Base-by-base conservation (phyloP, 306 rosid genomes). In the Potentilla sterilis region DNA sequence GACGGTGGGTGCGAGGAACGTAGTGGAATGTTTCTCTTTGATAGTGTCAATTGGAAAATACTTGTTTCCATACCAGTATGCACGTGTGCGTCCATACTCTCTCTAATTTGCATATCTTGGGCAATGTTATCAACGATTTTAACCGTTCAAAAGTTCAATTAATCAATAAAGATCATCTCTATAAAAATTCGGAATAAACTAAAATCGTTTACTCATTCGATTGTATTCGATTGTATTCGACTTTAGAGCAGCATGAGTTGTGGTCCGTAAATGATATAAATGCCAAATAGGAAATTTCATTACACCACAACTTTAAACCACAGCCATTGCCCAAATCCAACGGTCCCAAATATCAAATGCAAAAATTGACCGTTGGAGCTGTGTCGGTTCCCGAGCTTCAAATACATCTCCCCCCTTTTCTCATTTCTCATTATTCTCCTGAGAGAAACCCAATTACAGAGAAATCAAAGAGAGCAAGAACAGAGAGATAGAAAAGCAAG, bases 351-450 rank as follows among this genome's bases (percentile, higher is more conserved):
- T 8, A 43, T 28, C 69, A 59, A 16, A 28, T 24, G 12, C 58
- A 16, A 58, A 54, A 51, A 10, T 15, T 16, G 77, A 73, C 77
- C 77, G 77, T 73, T 73, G 58, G 15, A 55, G 12, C 58, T 43
- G 12, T 34, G 69, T 73, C 69, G 34, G 68, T 59, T 72, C 77
- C 40, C 2, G 32, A 57, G 69, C 67, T 73, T 73, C 69, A 73
- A 59, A 73, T 73, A 43, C 12, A 4, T 7, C 11, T 38, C 7
- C 32, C 21, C 28, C 22, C 22, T 5, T 59, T 61, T 62, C 52
- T n/a, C 65, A 28, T 11, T 28, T 11, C 3, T 59, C 65, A 24
- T 55, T 24, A 9, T 34, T 43, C 68, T 22, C 49, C 51, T 7
- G 28, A 40, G 40, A 72, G 51, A 3, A 42, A 21, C 76, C 3